phyloP scores from a whole-genome alignment of 1,284 basidiomycete species.

The Sanghuangporus baumii region DNA sequence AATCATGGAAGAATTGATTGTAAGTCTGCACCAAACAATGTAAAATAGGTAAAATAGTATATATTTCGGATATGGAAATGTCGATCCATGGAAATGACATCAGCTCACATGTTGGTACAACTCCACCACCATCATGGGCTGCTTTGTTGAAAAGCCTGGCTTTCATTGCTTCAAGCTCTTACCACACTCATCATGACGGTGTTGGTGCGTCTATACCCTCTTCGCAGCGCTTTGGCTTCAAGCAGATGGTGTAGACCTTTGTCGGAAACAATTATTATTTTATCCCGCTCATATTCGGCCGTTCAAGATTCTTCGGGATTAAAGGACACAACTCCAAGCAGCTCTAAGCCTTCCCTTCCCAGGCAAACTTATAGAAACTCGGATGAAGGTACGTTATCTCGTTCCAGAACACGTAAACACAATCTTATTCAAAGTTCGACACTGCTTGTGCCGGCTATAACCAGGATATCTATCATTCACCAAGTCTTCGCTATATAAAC shows the following conservation, averaged over 20 bases:
- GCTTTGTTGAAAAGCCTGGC: neutral
- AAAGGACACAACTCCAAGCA: constrained; percentile 7
- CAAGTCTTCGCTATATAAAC: constrained; percentile 17
- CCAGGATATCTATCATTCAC: constrained; percentile 18
- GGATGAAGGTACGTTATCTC: constrained; percentile 5
- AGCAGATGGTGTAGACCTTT: neutral
- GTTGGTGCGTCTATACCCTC: neutral
- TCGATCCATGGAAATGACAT: neutral
- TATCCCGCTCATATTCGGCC: constrained; percentile 1
- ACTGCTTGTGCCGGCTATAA: neutral
- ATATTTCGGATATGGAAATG: neutral
- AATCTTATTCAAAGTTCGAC: neutral
- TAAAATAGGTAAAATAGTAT: neutral
- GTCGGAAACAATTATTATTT: neutral
- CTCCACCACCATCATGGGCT: neutral
- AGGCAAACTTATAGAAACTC: neutral
- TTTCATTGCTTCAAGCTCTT: neutral
- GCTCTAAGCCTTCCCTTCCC: neutral
- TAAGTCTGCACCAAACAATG: neutral
- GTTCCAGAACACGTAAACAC: neutral
- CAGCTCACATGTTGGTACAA: neutral
- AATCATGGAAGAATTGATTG: too few relatives aligned
- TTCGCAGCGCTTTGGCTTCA: neutral
- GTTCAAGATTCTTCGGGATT: neutral
- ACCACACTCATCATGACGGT: neutral